phyloP scores from a whole-genome alignment of 345 rosid genomes.

The Eucalyptus camaldulensis region DNA sequence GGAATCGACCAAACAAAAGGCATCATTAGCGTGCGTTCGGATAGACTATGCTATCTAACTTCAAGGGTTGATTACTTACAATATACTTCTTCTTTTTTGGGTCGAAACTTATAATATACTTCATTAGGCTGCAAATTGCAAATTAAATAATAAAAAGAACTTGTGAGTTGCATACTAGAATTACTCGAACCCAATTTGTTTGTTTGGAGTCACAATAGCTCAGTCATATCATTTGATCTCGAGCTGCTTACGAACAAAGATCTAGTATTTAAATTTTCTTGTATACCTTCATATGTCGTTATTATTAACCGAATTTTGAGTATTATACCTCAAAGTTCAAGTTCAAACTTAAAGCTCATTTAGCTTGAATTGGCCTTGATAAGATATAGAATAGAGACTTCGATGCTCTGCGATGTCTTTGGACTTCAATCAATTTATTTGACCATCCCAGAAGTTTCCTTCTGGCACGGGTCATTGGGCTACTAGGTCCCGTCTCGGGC shows the following conservation, averaged over 20 bases:
- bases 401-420: not conserved
- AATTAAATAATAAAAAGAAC: not conserved
- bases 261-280: not conserved
- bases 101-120: not conserved
- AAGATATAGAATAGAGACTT: not conserved
- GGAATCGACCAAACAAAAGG: not conserved
- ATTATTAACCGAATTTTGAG: not conserved
- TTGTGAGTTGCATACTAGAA: not conserved
- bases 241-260: not conserved
- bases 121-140: not conserved
- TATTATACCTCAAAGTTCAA: not conserved
- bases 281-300: not conserved
- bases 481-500: too few species aligned
- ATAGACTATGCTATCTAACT: not conserved
- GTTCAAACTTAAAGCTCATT: not conserved
- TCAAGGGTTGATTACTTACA: not conserved
- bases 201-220: not conserved
- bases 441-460: too few species aligned
- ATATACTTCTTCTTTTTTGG: not conserved
- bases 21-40: not conserved
- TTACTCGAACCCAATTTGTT: not conserved
- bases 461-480: too few species aligned
- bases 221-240: not conserved
- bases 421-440: not conserved
- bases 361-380: not conserved